Conservation (phyloP, 805 yeast species). For the Pichia cabralensis region DNA sequence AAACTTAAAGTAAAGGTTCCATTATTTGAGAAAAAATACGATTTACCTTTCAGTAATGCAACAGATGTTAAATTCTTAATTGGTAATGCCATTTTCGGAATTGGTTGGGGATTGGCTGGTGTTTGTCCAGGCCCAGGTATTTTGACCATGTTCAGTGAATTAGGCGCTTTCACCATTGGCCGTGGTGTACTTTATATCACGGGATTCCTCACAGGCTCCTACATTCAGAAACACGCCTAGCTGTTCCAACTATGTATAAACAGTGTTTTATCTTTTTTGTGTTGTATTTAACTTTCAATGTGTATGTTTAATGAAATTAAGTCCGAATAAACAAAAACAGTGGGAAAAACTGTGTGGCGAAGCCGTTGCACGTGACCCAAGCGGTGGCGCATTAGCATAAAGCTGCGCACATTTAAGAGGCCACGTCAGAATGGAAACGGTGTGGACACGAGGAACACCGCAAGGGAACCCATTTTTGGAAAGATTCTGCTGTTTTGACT, state of each 20-base stretch:
- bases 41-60: constrained; percentile 18
- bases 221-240: constrained; percentile 33
- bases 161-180: constrained; percentile 11
- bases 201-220: constrained; percentile 22
- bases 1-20: constrained; percentile 10
- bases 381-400: too few relatives aligned
- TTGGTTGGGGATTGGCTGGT: constrained; percentile 45
- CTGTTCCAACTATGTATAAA: too few relatives aligned
- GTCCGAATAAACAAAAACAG: too few relatives aligned
- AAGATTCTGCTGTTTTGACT: too few relatives aligned
- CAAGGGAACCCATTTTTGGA: too few relatives aligned
- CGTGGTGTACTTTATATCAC: constrained; percentile 17
- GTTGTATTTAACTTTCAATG: neutral
- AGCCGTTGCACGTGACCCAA: too few relatives aligned
- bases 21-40: constrained; percentile 14
- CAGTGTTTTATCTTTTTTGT: too few relatives aligned
- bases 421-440: too few relatives aligned
- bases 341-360: too few relatives aligned
- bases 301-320: too few relatives aligned
- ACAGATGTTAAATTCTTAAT: constrained; percentile 25
- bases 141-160: constrained; percentile 21
- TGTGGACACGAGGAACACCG: too few relatives aligned
- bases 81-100: constrained; percentile 38
- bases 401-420: too few relatives aligned
- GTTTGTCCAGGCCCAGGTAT: constrained; percentile 47